A percentile compares a stretch with the other conserved stretches of the same genome.
These are phyloP conservation scores for Mycena leptocephala DNA, from an alignment of 768 basidiomycete genomes.

Conservation along the genomic window DNA sequence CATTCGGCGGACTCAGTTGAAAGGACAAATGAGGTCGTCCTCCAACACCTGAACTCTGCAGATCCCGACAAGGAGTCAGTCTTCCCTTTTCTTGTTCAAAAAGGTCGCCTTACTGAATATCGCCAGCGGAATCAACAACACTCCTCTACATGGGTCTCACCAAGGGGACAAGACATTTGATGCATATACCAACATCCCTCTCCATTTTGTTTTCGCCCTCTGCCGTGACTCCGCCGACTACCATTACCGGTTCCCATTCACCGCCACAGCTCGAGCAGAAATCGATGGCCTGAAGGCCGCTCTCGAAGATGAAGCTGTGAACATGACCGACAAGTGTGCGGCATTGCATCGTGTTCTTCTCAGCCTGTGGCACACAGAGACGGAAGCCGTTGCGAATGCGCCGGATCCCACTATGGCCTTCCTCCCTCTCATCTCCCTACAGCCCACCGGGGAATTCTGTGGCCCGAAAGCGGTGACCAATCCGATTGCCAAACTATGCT, in stretches of 20 bases:
- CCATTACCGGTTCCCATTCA: not conserved
- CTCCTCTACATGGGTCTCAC: conserved; percentile 40
- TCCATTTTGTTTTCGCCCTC: conserved; percentile 30
- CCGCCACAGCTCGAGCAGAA: not conserved
- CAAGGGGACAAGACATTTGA: conserved; percentile 7
- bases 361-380: not conserved
- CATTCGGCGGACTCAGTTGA: conserved; percentile 18
- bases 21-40: conserved; percentile 24
- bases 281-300: not conserved
- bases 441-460: conserved; percentile 3
- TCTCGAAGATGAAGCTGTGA: not conserved
- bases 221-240: not conserved
- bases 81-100: not conserved
- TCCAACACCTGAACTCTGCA: conserved; percentile 33
- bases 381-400: not conserved
- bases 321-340: not conserved
- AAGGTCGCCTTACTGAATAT: not conserved
- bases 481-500: conserved; percentile 10
- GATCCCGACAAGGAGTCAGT: conserved; percentile 35
- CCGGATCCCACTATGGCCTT: conserved; percentile 37
- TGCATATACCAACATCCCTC: conserved; percentile 28
- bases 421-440: conserved; percentile 1
- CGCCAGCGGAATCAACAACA: conserved; percentile 41
- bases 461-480: conserved; percentile 16
- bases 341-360: conserved; percentile 27